A percentile compares a stretch with the other conserved stretches of the same genome.
Conservation (phyloP, 1,284 basidiomycete species). For the Cutaneotrichosporon dermatis region DNA sequence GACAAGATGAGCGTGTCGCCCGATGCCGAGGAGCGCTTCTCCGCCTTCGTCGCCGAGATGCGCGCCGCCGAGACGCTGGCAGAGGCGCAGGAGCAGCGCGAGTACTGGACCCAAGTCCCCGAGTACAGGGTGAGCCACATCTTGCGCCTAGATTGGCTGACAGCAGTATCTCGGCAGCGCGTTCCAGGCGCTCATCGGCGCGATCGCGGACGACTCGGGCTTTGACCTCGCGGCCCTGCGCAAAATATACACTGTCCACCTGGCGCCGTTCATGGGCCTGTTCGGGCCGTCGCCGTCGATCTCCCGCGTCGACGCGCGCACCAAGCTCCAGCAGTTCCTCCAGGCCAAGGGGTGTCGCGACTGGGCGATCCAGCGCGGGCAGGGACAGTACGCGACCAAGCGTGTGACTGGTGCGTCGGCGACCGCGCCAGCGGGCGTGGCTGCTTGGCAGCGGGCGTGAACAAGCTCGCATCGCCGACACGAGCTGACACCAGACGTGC, state of each 20-base stretch:
- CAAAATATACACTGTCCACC: constrained; percentile 54
- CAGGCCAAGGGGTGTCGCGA: no score
- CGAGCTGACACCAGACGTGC: neutral
- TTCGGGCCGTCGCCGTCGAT: neutral
- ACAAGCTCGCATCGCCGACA: no score
- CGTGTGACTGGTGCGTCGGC: no score
- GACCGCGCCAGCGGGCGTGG: no score
- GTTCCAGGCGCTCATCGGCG: constrained; percentile 77
- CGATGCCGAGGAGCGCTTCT: neutral
- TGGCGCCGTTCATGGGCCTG: constrained; percentile 1
- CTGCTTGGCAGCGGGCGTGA: no score
- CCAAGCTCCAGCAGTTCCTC: no score
- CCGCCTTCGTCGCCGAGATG: neutral
- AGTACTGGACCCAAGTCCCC: constrained; percentile 24
- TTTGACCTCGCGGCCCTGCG: constrained; percentile 65
- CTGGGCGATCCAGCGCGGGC: no score
- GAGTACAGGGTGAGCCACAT: no score
- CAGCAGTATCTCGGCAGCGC: constrained; percentile 31
- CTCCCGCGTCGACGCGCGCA: no score
- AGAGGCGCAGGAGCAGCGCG: neutral
- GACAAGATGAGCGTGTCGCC: neutral
- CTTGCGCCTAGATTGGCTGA: neutral
- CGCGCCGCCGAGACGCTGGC: constrained; percentile 3
- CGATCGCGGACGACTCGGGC: constrained; percentile 71
- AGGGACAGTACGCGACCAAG: no score